phyloP scores from a whole-genome alignment of 768 basidiomycete species.

The Boletales sp. region DNA sequence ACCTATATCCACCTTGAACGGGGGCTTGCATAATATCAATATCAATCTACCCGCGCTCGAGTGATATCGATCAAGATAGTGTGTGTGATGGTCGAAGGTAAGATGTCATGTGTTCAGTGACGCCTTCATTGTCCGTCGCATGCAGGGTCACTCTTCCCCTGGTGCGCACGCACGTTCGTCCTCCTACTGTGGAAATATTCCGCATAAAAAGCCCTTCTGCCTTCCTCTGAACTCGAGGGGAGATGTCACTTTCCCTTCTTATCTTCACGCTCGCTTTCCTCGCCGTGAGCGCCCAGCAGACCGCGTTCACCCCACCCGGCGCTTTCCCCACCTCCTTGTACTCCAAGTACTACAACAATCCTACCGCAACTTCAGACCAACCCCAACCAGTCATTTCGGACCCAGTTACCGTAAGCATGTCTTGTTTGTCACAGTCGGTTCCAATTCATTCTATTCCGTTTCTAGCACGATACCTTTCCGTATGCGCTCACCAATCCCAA shows the following conservation, averaged over 20 bases:
- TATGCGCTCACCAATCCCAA: slow-evolving; percentile 61
- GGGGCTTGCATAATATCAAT: too few relatives aligned
- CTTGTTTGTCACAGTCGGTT: background rate
- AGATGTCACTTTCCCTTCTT: slow-evolving; percentile 13
- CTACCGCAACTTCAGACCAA: slow-evolving; percentile 68
- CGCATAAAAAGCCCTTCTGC: slow-evolving; percentile 9
- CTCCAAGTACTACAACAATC: slow-evolving; percentile 64
- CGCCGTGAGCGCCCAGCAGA: slow-evolving; percentile 9
- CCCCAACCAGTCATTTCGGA: slow-evolving; percentile 77
- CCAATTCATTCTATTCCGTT: slow-evolving; percentile 2
- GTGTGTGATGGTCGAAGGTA: too few relatives aligned
- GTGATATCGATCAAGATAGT: too few relatives aligned
- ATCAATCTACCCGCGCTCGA: too few relatives aligned
- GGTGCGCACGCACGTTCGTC: too few relatives aligned
- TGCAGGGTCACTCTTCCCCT: too few relatives aligned
- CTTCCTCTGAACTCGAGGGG: background rate
- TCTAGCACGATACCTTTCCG: slow-evolving; percentile 57
- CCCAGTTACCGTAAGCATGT: slow-evolving; percentile 52
- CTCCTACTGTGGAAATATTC: slow-evolving; percentile 4
- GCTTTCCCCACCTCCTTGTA: slow-evolving; percentile 64
- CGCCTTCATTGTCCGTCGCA: too few relatives aligned
- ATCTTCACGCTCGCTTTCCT: slow-evolving; percentile 6
- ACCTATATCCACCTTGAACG: too few relatives aligned
- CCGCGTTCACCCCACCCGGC: slow-evolving; percentile 52
- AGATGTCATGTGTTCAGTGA: too few relatives aligned